A percentile compares a stretch with the other conserved stretches of the same genome.
phyloP scores from a whole-genome alignment of 345 rosid genomes.

The Sisymbrium irio region DNA sequence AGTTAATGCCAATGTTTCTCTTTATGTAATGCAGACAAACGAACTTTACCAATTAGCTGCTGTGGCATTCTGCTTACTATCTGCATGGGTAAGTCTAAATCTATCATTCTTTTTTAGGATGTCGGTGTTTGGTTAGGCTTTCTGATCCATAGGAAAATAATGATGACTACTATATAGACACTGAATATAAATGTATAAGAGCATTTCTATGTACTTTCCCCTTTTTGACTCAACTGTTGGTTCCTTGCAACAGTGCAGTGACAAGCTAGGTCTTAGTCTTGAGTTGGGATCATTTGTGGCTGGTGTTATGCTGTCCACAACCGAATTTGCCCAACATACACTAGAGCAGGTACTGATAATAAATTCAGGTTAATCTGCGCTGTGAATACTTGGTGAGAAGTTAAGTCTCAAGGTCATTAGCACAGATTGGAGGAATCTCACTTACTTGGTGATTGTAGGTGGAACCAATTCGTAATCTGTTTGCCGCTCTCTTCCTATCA shows the following conservation, averaged over 20 bases:
- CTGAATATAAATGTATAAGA: not conserved
- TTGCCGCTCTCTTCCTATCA: slow-evolving; percentile 95
- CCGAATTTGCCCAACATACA: slow-evolving; percentile 92
- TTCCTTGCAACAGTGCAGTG: slow-evolving; percentile 80
- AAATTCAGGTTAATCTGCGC: not conserved
- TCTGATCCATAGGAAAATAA: not conserved
- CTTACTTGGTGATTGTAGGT: slow-evolving; percentile 48
- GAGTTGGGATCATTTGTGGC: slow-evolving; percentile 98
- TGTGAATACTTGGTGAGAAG: not conserved
- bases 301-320: slow-evolving; percentile 98
- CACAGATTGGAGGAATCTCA: slow-evolving; percentile 3
- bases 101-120: not conserved
- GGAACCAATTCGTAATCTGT: slow-evolving; percentile 96
- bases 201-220: not conserved
- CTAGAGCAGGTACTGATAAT: slow-evolving; percentile 74
- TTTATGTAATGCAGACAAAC: slow-evolving; percentile 62
- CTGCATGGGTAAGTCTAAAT: slow-evolving; percentile 89
- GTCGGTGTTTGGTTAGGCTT: not conserved
- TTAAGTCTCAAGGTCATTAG: not conserved
- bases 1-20: slow-evolving; percentile 19
- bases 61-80: slow-evolving; percentile 95
- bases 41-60: slow-evolving; percentile 99
- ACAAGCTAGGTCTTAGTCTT: slow-evolving; percentile 98
- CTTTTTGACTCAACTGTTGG: slow-evolving; percentile 11
- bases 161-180: not conserved